These are phyloP conservation scores for Myrica gale DNA, from an alignment of 306 rosid species.

Conservation along the genomic window DNA sequence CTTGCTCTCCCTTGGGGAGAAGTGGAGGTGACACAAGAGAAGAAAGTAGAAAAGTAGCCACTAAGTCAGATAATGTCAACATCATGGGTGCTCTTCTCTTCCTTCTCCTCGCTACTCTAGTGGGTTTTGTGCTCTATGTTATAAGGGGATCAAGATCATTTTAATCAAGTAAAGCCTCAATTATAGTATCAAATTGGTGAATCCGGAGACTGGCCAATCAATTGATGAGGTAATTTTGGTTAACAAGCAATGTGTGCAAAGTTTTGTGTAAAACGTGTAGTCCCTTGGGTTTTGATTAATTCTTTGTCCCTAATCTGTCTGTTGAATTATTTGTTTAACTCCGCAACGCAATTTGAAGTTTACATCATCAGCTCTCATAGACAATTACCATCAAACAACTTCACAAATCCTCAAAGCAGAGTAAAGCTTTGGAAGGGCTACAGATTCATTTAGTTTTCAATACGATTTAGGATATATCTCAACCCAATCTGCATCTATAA, in stretches of 20 bases:
- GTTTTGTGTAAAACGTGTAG: neutral
- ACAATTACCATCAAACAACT: too few relatives aligned
- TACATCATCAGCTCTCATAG: neutral
- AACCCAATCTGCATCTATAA: too few relatives aligned
- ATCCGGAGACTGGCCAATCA: neutral
- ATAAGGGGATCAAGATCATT: slow-evolving; percentile 24
- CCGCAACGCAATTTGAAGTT: neutral
- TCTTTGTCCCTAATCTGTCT: neutral
- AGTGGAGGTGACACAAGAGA: slow-evolving; percentile 28
- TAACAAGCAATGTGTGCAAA: neutral
- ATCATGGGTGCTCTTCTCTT: slow-evolving; percentile 47
- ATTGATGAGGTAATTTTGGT: neutral
- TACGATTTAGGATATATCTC: too few relatives aligned
- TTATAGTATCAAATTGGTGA: neutral
- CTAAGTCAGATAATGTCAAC: slow-evolving; percentile 33
- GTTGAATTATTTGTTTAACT: neutral
- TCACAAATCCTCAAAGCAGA: too few relatives aligned
- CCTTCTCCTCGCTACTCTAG: slow-evolving; percentile 49
- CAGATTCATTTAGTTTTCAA: too few relatives aligned
- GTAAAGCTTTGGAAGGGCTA: too few relatives aligned
- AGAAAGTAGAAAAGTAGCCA: slow-evolving; percentile 28
- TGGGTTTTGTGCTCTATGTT: slow-evolving; percentile 48
- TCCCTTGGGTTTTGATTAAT: neutral
- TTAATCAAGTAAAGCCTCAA: neutral
- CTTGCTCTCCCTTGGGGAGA: slow-evolving; percentile 34